Evolutionary conservation across 371 early-diverging fungal genomes (phyloP).

Genomic region (Batrachochytrium dendrobatidis): DNA sequence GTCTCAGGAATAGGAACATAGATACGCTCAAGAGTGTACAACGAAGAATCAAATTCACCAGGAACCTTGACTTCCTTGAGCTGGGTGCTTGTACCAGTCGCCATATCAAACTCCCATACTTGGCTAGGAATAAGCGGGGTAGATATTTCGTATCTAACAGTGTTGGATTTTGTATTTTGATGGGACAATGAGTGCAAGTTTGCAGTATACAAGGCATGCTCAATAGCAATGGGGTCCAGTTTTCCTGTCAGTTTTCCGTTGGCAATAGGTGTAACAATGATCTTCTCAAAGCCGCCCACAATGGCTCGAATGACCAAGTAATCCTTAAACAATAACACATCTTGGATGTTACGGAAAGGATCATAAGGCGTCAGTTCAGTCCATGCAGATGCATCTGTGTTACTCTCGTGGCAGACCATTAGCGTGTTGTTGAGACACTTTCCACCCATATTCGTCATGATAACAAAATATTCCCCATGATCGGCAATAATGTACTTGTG

Average conservation of each 20-base stretch:
- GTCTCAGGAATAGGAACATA: constrained; percentile 26
- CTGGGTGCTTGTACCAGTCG: constrained; percentile 5
- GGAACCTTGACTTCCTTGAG: constrained; percentile 20
- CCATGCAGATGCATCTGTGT: constrained; percentile 16
- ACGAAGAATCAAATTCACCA: constrained; percentile 21
- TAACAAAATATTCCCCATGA: constrained; percentile 44
- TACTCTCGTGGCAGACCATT: background rate
- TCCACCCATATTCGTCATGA: constrained; percentile 44
- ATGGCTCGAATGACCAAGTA: background rate
- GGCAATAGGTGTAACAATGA: background rate
- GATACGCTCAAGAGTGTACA: constrained; percentile 27
- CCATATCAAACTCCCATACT: constrained; percentile 18
- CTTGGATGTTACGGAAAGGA: constrained; percentile 20
- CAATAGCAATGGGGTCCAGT: background rate
- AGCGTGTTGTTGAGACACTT: constrained; percentile 25
- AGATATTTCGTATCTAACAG: constrained; percentile 22
- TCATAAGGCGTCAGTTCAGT: constrained; percentile 37
- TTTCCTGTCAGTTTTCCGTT: background rate
- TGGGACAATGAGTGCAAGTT: background rate
- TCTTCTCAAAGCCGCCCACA: constrained; percentile 13
- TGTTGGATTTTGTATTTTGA: constrained; percentile 20
- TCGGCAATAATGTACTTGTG: constrained; percentile 46
- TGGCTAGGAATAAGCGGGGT: constrained; percentile 23
- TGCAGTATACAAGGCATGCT: background rate
- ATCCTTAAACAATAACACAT: constrained; percentile 21